Percentiles rank a stretch among this genome's conserved stretches.
Evolutionary conservation across 306 rosid species (phyloP).

Genomic region (Datisca glomerata): DNA sequence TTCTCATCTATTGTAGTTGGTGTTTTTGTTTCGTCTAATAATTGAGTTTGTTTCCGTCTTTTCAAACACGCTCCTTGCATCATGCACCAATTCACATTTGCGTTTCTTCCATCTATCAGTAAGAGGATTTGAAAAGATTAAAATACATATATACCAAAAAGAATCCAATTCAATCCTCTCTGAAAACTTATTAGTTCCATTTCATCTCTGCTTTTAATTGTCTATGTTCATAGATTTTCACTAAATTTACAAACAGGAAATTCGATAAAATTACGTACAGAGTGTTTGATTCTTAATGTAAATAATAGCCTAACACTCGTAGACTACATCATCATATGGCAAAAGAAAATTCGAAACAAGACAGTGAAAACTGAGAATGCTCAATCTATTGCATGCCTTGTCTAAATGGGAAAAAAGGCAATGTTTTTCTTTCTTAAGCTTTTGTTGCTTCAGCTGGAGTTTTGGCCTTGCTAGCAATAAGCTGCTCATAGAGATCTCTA

Average conservation of each 20-base stretch:
- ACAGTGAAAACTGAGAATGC: slow-evolving; percentile 12
- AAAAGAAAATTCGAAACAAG: slow-evolving; percentile 9
- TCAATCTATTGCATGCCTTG: slow-evolving; percentile 14
- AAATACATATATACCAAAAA: too few species aligned
- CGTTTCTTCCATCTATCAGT: too few species aligned
- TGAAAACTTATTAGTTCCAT: too few species aligned
- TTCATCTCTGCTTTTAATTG: slow-evolving; percentile 16
- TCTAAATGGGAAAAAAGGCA: slow-evolving; percentile 12
- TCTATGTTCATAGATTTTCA: slow-evolving; percentile 21
- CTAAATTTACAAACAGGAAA: slow-evolving; percentile 13
- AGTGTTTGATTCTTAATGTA: slow-evolving; percentile 24
- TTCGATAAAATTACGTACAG: slow-evolving; percentile 19
- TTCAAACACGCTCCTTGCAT: too few species aligned
- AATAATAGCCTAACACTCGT: slow-evolving; percentile 29
- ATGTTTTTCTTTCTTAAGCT: slow-evolving; percentile 21
- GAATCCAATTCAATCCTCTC: too few species aligned
- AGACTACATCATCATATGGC: slow-evolving; percentile 12
- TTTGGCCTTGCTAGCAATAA: slow-evolving; percentile 42
- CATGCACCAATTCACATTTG: too few species aligned
- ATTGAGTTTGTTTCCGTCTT: too few species aligned
- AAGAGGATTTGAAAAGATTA: too few species aligned
- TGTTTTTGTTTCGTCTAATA: too few species aligned
- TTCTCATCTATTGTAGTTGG: too few species aligned
- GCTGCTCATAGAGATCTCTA: slow-evolving; percentile 79
- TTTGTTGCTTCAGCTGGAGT: slow-evolving; percentile 45